Evolutionary conservation across 2,329 filamentous ascomycete genomes (phyloP).

Genomic region (Coniochaeta prunicola): DNA sequence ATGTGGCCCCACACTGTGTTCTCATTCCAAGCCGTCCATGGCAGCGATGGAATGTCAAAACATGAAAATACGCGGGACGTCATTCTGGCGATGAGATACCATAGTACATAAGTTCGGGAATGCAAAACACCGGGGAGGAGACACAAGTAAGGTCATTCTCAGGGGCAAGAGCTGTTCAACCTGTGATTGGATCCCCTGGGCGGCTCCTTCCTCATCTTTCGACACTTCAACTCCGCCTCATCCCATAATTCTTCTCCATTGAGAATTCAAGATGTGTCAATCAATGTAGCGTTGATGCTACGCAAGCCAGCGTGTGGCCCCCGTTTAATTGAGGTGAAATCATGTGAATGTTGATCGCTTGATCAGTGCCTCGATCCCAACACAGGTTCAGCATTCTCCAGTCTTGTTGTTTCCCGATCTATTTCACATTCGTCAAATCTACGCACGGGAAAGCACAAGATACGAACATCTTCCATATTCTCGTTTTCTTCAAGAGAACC

Average conservation of each 20-base stretch:
- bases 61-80: neutral
- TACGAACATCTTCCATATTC: neutral
- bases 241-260: neutral
- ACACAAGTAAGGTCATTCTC: neutral
- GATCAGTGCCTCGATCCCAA: neutral
- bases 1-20: no score
- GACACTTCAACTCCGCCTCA: neutral
- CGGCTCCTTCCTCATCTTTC: neutral
- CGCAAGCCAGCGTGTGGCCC: neutral
- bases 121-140: no score
- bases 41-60: neutral
- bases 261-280: neutral
- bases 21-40: no score
- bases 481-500: neutral
- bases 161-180: neutral
- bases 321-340: neutral
- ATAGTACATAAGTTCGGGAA: no score
- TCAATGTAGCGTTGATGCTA: neutral
- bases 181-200: neutral
- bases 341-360: neutral
- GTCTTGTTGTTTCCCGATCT: neutral
- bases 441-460: neutral
- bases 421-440: neutral
- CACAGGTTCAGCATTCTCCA: neutral
- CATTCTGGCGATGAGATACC: no score